Conservation (phyloP, 1,284 basidiomycete species). For the Amylostereum areolatum region DNA sequence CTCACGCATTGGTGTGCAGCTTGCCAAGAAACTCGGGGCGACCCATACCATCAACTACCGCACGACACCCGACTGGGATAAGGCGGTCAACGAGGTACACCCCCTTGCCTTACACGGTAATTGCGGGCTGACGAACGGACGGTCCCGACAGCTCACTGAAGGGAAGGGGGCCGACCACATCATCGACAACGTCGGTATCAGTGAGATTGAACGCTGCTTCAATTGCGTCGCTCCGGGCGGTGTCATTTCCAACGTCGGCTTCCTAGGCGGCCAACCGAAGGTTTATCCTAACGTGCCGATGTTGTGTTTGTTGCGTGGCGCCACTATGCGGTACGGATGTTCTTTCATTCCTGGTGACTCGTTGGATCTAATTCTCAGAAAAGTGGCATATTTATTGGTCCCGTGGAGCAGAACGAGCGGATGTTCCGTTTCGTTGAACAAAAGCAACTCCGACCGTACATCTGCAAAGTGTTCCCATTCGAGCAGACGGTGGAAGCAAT, state of each 20-base stretch:
- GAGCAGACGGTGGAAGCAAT: constrained; percentile 29
- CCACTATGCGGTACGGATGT: neutral
- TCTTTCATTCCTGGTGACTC: neutral
- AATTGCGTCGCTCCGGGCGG: constrained; percentile 10
- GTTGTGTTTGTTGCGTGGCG: neutral
- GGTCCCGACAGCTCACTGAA: neutral
- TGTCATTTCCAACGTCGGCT: constrained; percentile 19
- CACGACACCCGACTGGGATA: constrained; percentile 20
- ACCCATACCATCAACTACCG: constrained; percentile 33
- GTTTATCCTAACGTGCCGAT: neutral
- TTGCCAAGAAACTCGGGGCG: constrained; percentile 26
- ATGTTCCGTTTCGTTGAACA: constrained; percentile 26
- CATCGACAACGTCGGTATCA: constrained; percentile 17
- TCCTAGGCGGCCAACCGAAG: constrained; percentile 6
- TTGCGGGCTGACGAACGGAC: too few species aligned
- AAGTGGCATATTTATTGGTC: neutral
- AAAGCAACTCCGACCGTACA: constrained; percentile 23
- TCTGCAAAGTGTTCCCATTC: constrained; percentile 32
- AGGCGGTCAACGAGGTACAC: constrained; percentile 23
- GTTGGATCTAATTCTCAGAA: neutral
- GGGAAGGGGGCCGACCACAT: constrained; percentile 13
- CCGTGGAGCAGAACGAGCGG: constrained; percentile 19
- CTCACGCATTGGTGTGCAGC: neutral
- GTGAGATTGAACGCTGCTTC: constrained; percentile 13
- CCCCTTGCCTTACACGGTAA: neutral